Base-by-base conservation (phyloP, 371 early-diverging fungal genomes). In the Apophysomyces variabilis region DNA sequence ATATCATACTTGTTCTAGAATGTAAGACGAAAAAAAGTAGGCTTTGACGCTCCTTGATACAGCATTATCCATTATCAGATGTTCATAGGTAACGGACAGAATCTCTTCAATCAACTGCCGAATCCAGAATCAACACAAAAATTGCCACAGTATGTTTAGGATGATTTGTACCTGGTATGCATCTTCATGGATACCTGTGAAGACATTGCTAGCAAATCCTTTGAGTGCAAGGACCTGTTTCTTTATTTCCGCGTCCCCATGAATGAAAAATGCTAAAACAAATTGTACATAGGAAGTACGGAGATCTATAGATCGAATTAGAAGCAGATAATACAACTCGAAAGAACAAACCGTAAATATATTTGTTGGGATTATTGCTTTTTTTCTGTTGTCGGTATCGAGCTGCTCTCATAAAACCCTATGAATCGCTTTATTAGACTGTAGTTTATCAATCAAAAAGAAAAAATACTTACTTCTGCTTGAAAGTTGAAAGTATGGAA, bases 201-300 rank as follows among this genome's bases (percentile, higher is more conserved):
- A 89, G 1, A 94, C 82, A 36, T 73, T 64, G 37, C 85, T 84
- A 14, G 90, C 75, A 18, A 91, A 73, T 54, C 92, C 88, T 47
- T 92, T 92, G 36, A 85, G 78, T 66, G 88, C 88, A 39, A 95
- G 68, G 1, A 91, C 66, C 38, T 88, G 83, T 66, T 86, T 86
- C 73, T 92, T 95, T 35, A 89, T 73, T 18, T 72, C 78, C 5
- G 83, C 74, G 70, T 93, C 92, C 0, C 90, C 93, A 41, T 86
- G 82, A 38, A 80, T 80, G 21, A 95, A 80, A 66, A 95, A 93
- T n/a, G 91, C 85, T 18, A 93, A 81, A 7, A 94, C 76, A 62
- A 92, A 93, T 44, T 85, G 83, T 47, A 94, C 84, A 65, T 90
- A 93, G 5, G 87, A 73, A 3, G 88, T 89, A 64, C 93, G 82